Base-by-base conservation (phyloP, 371 early-diverging fungal genomes). In the Apophysomyces ossiformis region DNA sequence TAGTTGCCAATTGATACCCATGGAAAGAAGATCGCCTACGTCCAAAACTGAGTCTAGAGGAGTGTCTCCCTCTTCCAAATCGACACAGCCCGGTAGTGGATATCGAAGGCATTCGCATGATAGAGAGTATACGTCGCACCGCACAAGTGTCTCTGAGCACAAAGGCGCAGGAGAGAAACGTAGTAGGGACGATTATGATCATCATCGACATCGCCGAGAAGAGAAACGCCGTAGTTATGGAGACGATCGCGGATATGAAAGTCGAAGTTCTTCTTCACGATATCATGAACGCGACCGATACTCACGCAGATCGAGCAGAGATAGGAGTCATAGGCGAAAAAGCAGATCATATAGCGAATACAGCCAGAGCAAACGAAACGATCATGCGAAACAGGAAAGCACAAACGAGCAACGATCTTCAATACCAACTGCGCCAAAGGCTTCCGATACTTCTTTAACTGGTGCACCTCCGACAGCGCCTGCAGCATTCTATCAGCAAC, bases 401-500 rank as follows among this genome's bases (percentile, higher is more conserved):
- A 50, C 54, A 21, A 50, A 16, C 54, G 54, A 50, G 54, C 54
- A 50, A 50, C 54, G 54, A 36, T 39, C 50, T 15, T 45, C 37
- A 58, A 46, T 26, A 58, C 26, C 21, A 43, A 21, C 54, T 18
- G 41, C 38, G 37, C 36, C 35, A 65, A 26, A 37, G 37, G 16
- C 58, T 35, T 7, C 37, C 15, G 58, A 58, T 15, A 32, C 35
- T 35, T 13, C 43, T 8, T 43, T 18, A 39, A n/a, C 41, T 35
- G 66, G 66, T 37, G 69, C 58, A 5, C 71, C 69, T 9, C 66
- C 77, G 2, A 68, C 71, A 35, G 69, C 69, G n/a, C 70, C 68
- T 38, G 66, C 68, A 9, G 61, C 71, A 3, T 72, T 69, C 38
- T 68, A 72, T 60, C 72, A 69, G 45, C 64, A 37, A 50, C 63